A percentile compares a stretch with the other conserved stretches of the same genome.
Conservation (phyloP, 495 filamentous ascomycete genomes). For the Penicillium ochrochloron region DNA sequence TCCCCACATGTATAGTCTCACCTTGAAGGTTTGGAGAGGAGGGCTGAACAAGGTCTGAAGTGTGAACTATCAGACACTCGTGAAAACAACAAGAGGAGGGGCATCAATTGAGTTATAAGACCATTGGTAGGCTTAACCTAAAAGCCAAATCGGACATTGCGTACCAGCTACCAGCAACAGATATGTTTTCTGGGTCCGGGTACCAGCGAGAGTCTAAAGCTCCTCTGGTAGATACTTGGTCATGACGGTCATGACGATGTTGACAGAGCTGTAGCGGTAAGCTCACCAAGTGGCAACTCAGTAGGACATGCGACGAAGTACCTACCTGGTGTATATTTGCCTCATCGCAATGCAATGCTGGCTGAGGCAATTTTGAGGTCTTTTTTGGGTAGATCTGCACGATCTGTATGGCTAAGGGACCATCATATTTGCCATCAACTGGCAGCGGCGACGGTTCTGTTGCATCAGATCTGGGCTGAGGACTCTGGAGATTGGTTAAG, state of each 20-base stretch:
- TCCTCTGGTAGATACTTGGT: conserved; percentile 7
- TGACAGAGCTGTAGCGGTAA: conserved; percentile 1
- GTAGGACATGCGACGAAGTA: neutral
- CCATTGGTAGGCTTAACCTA: conserved; percentile 18
- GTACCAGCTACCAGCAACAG: conserved; percentile 5
- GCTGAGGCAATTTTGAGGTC: conserved; percentile 28
- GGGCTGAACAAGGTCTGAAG: conserved; percentile 6
- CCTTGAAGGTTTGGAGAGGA: neutral
- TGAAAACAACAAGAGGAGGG: conserved; percentile 10
- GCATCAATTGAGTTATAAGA: conserved; percentile 22
- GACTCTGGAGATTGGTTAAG: conserved; percentile 22
- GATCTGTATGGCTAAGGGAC: conserved; percentile 16
- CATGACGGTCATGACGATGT: conserved; percentile 16
- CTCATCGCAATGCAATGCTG: conserved; percentile 16
- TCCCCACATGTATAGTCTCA: neutral
- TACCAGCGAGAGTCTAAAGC: conserved; percentile 16
- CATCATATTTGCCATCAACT: conserved; percentile 30
- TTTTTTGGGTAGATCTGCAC: conserved; percentile 19
- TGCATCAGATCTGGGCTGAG: conserved; percentile 19
- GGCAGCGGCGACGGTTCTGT: conserved; percentile 8
- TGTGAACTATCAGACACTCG: conserved; percentile 8
- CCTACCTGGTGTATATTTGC: conserved; percentile 17
- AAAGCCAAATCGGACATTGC: conserved; percentile 13
- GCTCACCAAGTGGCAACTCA: conserved; percentile 25
- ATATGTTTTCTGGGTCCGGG: conserved; percentile 19